Evolutionary conservation across 768 basidiomycete genomes (phyloP), one percentile per base, ranked within the genome.

Genomic region (Auriscalpium orientale): DNA sequence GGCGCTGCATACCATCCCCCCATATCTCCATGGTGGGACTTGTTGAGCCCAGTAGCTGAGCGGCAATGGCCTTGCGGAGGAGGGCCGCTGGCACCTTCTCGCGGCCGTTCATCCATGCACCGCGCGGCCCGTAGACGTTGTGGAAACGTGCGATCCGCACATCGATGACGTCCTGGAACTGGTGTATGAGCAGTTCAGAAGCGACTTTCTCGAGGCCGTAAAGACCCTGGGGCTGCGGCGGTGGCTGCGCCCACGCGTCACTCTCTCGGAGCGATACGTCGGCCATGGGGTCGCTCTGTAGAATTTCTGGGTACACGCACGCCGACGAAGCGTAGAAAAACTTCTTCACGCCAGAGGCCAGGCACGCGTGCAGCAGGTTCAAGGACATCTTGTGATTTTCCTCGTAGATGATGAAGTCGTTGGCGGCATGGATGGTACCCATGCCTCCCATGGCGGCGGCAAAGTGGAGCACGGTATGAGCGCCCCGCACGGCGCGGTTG

Each of bases 401-500:
- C 7, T 61, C 55, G 58, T 82, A 84, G 28, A 83, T 79, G 16
- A 57, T 56, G 45, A 74, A 68, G 49, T 80, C 77, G 62, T 84
- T 83, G 0, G 62, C 67, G 4, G 67, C 61, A 58, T 83, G 81
- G 47, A 84, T 84, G 0, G 75, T 74, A 2, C 83, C 83, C 83
- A 84, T 84, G 0, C 83, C 83, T 4, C 81, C 82, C 82, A 82
- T 83, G 20, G 71, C 78, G 2, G 82, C 82, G 11, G 83, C 80
- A 58, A 84, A 78, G 63, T 84, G 82, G 18, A 82, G 67, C 22
- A 84, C 72, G 8, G 67, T 71, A 49, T 74, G 59, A 0, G 79
- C 70, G 33, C 69, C 76, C n/a, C 61, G 64, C 8, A 79, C 70
- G 1, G 63, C 74, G 2, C 61, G 66, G 13, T 67, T 55, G 59